A percentile compares a stretch with the other conserved stretches of the same genome.
These are phyloP conservation scores for Thielaviopsis populi DNA, from an alignment of 2,329 filamentous ascomycete genomes.

Conservation along the genomic window DNA sequence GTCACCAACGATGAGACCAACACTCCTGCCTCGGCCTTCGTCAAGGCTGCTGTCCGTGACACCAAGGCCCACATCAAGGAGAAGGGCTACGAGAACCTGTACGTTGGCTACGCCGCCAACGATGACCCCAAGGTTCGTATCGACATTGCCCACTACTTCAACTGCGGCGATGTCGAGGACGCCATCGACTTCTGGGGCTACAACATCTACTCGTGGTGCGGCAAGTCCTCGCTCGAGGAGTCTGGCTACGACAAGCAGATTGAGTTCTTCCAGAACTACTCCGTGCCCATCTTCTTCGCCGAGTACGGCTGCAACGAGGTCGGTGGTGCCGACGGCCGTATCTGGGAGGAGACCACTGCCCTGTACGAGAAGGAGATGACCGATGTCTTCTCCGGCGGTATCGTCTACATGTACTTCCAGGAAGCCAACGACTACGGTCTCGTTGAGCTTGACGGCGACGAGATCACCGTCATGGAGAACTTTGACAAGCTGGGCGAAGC, in stretches of 20 bases:
- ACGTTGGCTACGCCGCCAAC: constrained; percentile 91
- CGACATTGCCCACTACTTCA: constrained; percentile 82
- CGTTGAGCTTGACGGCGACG: constrained; percentile 43
- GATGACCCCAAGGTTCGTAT: constrained; percentile 73
- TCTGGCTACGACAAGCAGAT: constrained; percentile 77
- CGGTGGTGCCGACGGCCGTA: constrained; percentile 46
- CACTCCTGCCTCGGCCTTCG: constrained; percentile 79
- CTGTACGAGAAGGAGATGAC: constrained; percentile 75
- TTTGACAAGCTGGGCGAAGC: constrained; percentile 58
- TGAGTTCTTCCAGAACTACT: constrained; percentile 75
- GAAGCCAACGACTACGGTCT: constrained; percentile 82
- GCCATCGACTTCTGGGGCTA: constrained; percentile 97
- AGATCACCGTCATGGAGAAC: constrained; percentile 54
- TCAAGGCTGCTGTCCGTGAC: constrained; percentile 95
- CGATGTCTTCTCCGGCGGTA: constrained; percentile 79
- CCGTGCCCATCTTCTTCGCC: constrained; percentile 92
- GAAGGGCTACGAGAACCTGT: constrained; percentile 59
- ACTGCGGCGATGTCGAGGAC: constrained; percentile 55
- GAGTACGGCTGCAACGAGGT: constrained; percentile 89
- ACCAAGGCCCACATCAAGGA: constrained; percentile 84
- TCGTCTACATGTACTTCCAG: constrained; percentile 98
- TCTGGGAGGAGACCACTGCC: constrained; percentile 70
- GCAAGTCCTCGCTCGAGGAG: constrained; percentile 56
- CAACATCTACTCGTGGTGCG: constrained; percentile 99
- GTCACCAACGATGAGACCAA: constrained; percentile 82